Base-by-base conservation (phyloP, 148 eudicot species). In the Linanthus parryae region DNA sequence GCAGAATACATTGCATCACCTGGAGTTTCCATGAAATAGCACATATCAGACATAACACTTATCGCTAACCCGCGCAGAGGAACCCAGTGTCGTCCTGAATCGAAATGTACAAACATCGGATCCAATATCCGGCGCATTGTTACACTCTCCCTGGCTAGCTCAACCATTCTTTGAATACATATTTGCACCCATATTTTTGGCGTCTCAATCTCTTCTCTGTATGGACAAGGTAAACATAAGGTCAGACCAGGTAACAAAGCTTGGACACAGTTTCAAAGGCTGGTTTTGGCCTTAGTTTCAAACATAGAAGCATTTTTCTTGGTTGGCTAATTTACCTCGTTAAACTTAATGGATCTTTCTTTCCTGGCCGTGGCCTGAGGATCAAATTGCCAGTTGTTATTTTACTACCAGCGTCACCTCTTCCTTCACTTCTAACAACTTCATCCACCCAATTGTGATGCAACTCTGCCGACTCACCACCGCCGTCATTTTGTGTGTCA, bases 151-250 rank as follows among this genome's bases (percentile, higher is more conserved):
- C 69, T 84, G 27, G 85, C 94, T 44, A 92, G 82, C 49, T 88
- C 99, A 62, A 77, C 87, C 91, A 92, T 75, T 65, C 85, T 67
- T 67, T 88, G 94, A 41, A 88, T 66, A 68, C 96, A 88, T 58
- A 92, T 84, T 58, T 74, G 88, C 48, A 84, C 99, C 99, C 99
- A 92, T 45, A 84, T 67, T 71, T 78, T 82, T 52, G 99, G 96
- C 50, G 71, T 74, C 58, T 82, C 96, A 54, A 58, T 73, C 75
- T 92, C 99, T 66, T 84, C 95, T 49, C 99, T 88, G 62, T 24
- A 48, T 51, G 46, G 33, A 57, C 28, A 44, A 58, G 7, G 39
- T 28, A 5, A 35, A 37, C 20, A 52, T 56, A 61, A 8, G 44
- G 14, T 4, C n/a, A n/a, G n/a, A n/a, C n/a, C n/a, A n/a, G n/a